Conservation (phyloP, 139 green algal genomes). For the Desmodesmus armatus region DNA sequence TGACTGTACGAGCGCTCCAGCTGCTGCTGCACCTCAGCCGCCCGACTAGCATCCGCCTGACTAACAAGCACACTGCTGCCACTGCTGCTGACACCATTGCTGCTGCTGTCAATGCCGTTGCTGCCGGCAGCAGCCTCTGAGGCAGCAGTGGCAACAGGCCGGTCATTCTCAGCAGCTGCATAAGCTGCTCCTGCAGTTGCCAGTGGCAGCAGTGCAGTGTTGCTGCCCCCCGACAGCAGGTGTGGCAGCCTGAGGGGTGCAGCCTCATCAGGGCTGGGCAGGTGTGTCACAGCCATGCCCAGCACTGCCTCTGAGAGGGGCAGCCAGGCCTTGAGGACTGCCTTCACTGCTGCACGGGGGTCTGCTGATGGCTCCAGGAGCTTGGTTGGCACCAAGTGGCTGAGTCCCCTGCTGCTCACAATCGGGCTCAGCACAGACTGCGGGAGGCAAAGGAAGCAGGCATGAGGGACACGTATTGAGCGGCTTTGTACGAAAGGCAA, state of each 20-base stretch:
- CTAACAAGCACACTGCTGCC: not conserved
- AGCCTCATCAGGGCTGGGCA: conserved; percentile 81
- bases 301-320: conserved; percentile 89
- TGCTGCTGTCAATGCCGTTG: not conserved
- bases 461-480: no score
- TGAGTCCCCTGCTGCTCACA: conserved; percentile 74
- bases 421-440: conserved; percentile 72
- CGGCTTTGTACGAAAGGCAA: no score
- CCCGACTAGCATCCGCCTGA: not conserved
- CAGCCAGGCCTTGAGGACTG: conserved; percentile 91
- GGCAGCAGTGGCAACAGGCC: no score
- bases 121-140: no score
- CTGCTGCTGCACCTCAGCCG: conserved; percentile 47
- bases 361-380: conserved; percentile 64
- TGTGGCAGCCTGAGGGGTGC: conserved; percentile 69
- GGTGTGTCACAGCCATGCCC: conserved; percentile 82
- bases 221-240: conserved; percentile 67
- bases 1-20: conserved; percentile 37
- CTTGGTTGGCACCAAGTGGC: conserved; percentile 49
- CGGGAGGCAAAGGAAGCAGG: not conserved
- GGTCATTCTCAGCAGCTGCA: no score
- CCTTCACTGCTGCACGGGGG: conserved; percentile 66
- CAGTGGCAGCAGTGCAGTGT: not conserved
- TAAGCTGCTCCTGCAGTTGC: not conserved
- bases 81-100: not conserved